phyloP scores from a whole-genome alignment of 805 yeast species.

The Kazachstania martiniae region DNA sequence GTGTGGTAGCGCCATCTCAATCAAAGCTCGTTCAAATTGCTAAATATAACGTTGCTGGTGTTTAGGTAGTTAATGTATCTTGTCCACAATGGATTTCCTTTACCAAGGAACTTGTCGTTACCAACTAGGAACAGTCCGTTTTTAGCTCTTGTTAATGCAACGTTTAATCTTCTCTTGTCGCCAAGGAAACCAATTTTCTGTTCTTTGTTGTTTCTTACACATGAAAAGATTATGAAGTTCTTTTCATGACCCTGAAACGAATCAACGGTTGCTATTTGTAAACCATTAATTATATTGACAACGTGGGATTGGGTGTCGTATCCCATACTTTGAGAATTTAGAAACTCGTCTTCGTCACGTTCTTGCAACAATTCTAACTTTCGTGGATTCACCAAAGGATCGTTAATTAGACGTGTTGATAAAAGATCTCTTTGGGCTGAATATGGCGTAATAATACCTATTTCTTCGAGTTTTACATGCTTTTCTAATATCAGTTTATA shows the following conservation, averaged over 20 bases:
- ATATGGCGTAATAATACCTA: constrained; percentile 67
- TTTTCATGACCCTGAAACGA: constrained; percentile 91
- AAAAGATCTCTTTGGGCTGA: constrained; percentile 61
- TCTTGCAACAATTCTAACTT: constrained; percentile 35
- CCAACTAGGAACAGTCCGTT: constrained; percentile 54
- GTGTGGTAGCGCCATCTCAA: no score
- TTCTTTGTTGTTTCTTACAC: constrained; percentile 58
- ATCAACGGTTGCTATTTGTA: constrained; percentile 56
- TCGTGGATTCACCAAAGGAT: constrained; percentile 46
- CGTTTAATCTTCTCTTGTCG: constrained; percentile 55
- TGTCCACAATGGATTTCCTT: constrained; percentile 40
- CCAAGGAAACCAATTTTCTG: constrained; percentile 50
- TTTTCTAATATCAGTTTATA: constrained; percentile 44
- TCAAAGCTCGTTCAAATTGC: constrained; percentile 13
- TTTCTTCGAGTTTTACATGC: constrained; percentile 37
- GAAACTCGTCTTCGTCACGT: constrained; percentile 52
- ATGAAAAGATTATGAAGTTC: constrained; percentile 64
- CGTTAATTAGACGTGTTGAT: constrained; percentile 38
- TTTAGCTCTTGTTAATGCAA: constrained; percentile 62
- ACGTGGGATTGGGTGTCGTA: constrained; percentile 5
- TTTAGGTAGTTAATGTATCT: constrained; percentile 36
- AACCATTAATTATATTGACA: constrained; percentile 31
- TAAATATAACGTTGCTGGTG: constrained; percentile 25
- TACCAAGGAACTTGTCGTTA: constrained; percentile 39
- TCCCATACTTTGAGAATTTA: constrained; percentile 21